Evolutionary conservation across 1,139 yeast species (phyloP).

Genomic region (Kazachstania sp.): DNA sequence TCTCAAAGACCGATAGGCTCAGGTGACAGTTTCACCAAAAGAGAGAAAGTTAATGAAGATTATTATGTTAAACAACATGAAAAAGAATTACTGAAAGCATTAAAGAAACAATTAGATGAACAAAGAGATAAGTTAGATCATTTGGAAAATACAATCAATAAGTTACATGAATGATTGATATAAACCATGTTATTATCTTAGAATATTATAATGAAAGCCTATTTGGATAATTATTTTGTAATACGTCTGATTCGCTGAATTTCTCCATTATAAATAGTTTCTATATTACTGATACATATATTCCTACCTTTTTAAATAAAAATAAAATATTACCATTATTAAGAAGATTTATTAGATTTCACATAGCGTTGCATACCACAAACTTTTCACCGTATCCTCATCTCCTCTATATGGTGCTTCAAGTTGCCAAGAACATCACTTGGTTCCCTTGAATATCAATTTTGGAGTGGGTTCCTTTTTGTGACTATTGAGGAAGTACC

Average conservation of each 20-base stretch:
- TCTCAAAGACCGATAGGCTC: conserved; percentile 42
- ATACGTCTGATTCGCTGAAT: not conserved
- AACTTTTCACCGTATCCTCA: too few species aligned
- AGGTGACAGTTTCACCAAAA: conserved; percentile 49
- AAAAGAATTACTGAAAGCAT: conserved; percentile 49
- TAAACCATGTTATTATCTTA: not conserved
- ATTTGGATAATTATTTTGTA: not conserved
- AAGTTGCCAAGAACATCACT: too few species aligned
- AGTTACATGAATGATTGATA: conserved; percentile 9
- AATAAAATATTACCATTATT: not conserved
- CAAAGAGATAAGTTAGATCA: conserved; percentile 38
- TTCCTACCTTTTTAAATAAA: not conserved
- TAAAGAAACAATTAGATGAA: conserved; percentile 44
- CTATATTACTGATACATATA: not conserved
- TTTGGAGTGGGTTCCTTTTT: too few species aligned
- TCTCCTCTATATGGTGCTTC: too few species aligned
- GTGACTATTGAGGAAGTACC: too few species aligned
- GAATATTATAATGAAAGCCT: not conserved
- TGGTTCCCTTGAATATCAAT: too few species aligned
- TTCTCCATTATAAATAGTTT: not conserved
- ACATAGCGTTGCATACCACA: too few species aligned
- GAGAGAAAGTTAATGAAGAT: conserved; percentile 67
- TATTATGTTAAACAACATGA: conserved; percentile 52
- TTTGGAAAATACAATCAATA: conserved; percentile 30
- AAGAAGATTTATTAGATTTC: too few species aligned